Conservation (phyloP, 306 rosid genomes). For the Vigna angularis region DNA sequence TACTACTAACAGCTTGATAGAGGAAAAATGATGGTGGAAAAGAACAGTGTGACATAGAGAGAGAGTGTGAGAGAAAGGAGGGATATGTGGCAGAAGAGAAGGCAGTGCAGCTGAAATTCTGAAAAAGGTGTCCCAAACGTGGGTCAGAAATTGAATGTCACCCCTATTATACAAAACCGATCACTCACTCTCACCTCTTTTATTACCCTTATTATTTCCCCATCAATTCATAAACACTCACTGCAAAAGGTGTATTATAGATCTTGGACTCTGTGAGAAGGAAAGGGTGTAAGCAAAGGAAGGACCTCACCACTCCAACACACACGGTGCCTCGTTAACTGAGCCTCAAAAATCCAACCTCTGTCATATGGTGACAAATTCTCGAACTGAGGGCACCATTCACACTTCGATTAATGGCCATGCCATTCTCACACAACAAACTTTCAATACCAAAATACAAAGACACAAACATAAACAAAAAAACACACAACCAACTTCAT, state of each 20-base stretch:
- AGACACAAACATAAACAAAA: conserved; percentile 33
- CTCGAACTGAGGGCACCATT: not conserved
- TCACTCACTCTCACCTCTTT: not conserved
- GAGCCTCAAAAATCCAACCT: conserved; percentile 43
- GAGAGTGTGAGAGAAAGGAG: conserved; percentile 8
- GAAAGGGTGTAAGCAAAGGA: conserved; percentile 4
- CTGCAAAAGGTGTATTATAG: conserved; percentile 24
- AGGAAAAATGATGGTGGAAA: conserved; percentile 42
- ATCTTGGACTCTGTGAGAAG: conserved; percentile 12
- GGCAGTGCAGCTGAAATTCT: conserved; percentile 51
- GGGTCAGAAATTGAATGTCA: conserved; percentile 74
- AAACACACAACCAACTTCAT: conserved; percentile 17
- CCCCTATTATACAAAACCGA: conserved; percentile 54
- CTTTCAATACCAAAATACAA: conserved; percentile 33
- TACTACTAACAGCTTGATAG: conserved; percentile 46
- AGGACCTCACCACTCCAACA: conserved; percentile 25
- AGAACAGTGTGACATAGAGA: conserved; percentile 35
- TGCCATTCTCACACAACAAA: not conserved
- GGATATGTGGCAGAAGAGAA: conserved; percentile 51
- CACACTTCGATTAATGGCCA: conserved; percentile 1
- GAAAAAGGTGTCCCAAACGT: conserved; percentile 48
- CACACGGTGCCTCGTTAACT: conserved; percentile 35
- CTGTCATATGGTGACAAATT: conserved; percentile 31
- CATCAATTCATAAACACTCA: conserved; percentile 34
- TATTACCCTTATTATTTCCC: conserved; percentile 32